Evolutionary conservation across 2,329 filamentous ascomycete genomes (phyloP).

Genomic region (Diplodia corticola): DNA sequence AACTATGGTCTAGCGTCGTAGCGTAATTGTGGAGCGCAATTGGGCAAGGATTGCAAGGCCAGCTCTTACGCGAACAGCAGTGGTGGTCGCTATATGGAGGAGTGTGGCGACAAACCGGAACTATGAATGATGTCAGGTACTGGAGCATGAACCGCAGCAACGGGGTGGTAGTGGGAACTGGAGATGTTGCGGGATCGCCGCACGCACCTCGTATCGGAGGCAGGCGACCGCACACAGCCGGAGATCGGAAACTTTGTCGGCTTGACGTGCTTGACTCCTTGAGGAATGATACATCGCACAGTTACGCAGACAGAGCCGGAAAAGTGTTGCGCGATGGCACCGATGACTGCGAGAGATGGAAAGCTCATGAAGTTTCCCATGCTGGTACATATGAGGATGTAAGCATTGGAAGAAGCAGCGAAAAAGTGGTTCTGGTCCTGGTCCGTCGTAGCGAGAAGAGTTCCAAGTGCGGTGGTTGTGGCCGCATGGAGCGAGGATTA

Average conservation of each 20-base stretch:
- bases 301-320: not conserved
- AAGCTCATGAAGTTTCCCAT: too few relatives aligned
- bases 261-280: too few relatives aligned
- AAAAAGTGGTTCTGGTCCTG: not conserved
- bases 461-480: not conserved
- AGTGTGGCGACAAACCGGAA: constrained; percentile 15
- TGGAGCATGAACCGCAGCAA: not conserved
- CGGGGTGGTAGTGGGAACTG: not conserved
- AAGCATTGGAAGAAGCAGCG: not conserved
- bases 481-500: not conserved
- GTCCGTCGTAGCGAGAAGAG: not conserved
- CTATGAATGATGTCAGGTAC: not conserved
- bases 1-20: not conserved
- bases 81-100: not conserved
- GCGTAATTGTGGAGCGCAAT: not conserved
- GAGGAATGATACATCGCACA: not conserved
- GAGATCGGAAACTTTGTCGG: not conserved
- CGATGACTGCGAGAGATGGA: not conserved
- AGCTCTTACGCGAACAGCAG: not conserved
- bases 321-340: not conserved
- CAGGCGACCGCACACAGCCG: not conserved
- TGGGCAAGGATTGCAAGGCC: not conserved
- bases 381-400: too few relatives aligned
- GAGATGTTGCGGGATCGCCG: not conserved
- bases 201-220: not conserved